Percentiles rank a stretch among this genome's conserved stretches.
phyloP scores from a whole-genome alignment of 805 yeast genomes.

The Suhomyces tanzawaensis region DNA sequence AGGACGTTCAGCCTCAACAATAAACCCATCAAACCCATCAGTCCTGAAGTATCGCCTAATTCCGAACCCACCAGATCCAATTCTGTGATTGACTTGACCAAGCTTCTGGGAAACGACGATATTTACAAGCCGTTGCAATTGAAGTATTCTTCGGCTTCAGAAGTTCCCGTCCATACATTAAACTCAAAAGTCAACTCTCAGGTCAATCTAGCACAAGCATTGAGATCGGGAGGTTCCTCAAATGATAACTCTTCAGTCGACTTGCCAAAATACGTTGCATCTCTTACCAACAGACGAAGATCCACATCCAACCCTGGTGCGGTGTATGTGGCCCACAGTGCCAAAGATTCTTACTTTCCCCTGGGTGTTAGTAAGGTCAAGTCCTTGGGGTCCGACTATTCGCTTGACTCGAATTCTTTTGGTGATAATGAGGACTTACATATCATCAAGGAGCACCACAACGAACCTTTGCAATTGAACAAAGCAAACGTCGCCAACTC shows the following conservation, averaged over 20 bases:
- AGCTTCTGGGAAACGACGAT: slow-evolving; percentile 32
- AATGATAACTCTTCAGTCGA: slow-evolving; percentile 24
- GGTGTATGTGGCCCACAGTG: slow-evolving; percentile 12
- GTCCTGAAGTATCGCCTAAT: slow-evolving; percentile 43
- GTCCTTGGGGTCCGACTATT: slow-evolving; percentile 8
- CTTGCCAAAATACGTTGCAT: slow-evolving; percentile 17
- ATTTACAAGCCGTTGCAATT: slow-evolving; percentile 39
- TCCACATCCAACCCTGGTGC: slow-evolving; percentile 24
- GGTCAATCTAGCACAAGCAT: slow-evolving; percentile 24
- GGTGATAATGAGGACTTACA: slow-evolving; percentile 18
- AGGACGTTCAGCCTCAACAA: slow-evolving; percentile 26
- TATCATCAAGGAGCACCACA: slow-evolving; percentile 20
- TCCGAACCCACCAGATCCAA: slow-evolving; percentile 42
- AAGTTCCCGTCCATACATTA: slow-evolving; percentile 36
- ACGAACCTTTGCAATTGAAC: slow-evolving; percentile 10
- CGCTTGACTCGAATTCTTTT: slow-evolving; percentile 9
- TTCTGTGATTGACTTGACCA: slow-evolving; percentile 39
- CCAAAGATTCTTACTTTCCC: slow-evolving; percentile 31
- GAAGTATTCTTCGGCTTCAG: slow-evolving; percentile 36
- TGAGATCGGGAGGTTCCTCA: slow-evolving; percentile 15
- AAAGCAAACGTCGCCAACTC: not conserved
- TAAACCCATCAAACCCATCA: slow-evolving; percentile 34
- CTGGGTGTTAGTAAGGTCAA: slow-evolving; percentile 7
- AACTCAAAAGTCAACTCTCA: slow-evolving; percentile 43
- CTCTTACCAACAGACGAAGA: slow-evolving; percentile 16